Percentiles rank a stretch among this genome's conserved stretches.
Conservation (phyloP, 495 filamentous ascomycete species). For the Articulospora tetracladia region DNA sequence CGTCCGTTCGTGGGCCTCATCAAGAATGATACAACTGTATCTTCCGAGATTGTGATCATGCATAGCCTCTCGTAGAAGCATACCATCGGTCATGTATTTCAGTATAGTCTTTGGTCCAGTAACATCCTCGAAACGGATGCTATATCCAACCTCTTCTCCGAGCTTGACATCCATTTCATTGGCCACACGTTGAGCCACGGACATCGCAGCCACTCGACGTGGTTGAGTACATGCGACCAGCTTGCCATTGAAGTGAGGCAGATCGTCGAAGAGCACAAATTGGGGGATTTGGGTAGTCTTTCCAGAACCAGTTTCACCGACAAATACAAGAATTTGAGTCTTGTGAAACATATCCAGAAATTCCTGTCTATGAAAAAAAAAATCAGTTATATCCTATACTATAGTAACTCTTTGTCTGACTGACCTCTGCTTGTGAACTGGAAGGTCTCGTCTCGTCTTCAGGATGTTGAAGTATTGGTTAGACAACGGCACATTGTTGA, state of each 20-base stretch:
- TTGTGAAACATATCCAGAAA: slow-evolving; percentile 90
- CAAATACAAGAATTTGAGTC: slow-evolving; percentile 94
- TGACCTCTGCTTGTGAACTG: slow-evolving; percentile 84
- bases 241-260: slow-evolving; percentile 78
- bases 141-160: slow-evolving; percentile 97
- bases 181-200: slow-evolving; percentile 96
- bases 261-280: slow-evolving; percentile 95
- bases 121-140: slow-evolving; percentile 97
- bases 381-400: neutral
- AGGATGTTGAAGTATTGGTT: slow-evolving; percentile 85
- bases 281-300: slow-evolving; percentile 99
- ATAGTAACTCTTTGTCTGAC: slow-evolving; percentile 21
- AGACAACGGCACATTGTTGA: slow-evolving; percentile 72
- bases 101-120: slow-evolving; percentile 86
- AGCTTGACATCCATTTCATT: slow-evolving; percentile 92
- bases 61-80: slow-evolving; percentile 98
- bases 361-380: slow-evolving; percentile 60
- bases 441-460: slow-evolving; percentile 76
- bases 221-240: slow-evolving; percentile 97
- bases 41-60: slow-evolving; percentile 85
- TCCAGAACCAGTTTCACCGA: slow-evolving; percentile 98
- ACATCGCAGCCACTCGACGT: slow-evolving; percentile 97
- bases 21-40: slow-evolving; percentile 97
- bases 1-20: slow-evolving; percentile 96
- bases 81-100: slow-evolving; percentile 99